Evolutionary conservation across 2,329 filamentous ascomycete genomes (phyloP).

Genomic region (Colletotrichum sp.): DNA sequence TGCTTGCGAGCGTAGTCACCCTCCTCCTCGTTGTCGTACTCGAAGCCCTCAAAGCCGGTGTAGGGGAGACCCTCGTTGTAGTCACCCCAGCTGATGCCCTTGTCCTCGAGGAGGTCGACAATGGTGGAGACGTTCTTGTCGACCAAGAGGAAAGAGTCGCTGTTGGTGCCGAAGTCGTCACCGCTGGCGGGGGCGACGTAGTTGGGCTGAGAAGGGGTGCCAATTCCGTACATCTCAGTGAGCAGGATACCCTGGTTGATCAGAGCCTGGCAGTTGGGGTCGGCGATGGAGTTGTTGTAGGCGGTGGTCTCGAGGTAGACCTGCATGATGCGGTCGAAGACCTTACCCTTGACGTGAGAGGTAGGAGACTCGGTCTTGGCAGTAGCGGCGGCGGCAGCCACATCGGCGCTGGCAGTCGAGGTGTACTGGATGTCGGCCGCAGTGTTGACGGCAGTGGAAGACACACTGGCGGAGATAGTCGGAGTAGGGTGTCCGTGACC

Average conservation of each 20-base stretch:
- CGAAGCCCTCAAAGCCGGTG: constrained; percentile 24
- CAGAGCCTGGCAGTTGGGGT: constrained; percentile 44
- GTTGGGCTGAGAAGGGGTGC: constrained; percentile 71
- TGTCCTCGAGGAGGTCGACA: constrained; percentile 35
- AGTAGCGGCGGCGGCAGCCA: constrained; percentile 62
- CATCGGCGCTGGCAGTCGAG: constrained; percentile 53
- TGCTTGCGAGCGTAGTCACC: constrained; percentile 7
- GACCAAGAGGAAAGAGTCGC: constrained; percentile 64
- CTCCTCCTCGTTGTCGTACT: not conserved
- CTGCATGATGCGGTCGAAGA: constrained; percentile 74
- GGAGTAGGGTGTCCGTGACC: not conserved
- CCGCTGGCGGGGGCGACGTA: constrained; percentile 67
- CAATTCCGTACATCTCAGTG: constrained; percentile 51
- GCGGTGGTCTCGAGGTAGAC: constrained; percentile 82
- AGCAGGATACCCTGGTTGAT: constrained; percentile 34
- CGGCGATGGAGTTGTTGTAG: constrained; percentile 66
- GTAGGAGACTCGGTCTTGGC: constrained; percentile 65
- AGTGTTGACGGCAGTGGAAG: not conserved
- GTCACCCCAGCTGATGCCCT: constrained; percentile 33
- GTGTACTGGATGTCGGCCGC: constrained; percentile 41
- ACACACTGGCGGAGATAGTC: not conserved
- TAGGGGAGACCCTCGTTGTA: constrained; percentile 37
- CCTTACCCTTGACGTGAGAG: constrained; percentile 70
- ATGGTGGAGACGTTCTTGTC: constrained; percentile 57
- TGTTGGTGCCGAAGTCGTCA: constrained; percentile 67